Conservation (phyloP, 2,329 filamentous ascomycete species). For the Emericellopsis cladophorae region DNA sequence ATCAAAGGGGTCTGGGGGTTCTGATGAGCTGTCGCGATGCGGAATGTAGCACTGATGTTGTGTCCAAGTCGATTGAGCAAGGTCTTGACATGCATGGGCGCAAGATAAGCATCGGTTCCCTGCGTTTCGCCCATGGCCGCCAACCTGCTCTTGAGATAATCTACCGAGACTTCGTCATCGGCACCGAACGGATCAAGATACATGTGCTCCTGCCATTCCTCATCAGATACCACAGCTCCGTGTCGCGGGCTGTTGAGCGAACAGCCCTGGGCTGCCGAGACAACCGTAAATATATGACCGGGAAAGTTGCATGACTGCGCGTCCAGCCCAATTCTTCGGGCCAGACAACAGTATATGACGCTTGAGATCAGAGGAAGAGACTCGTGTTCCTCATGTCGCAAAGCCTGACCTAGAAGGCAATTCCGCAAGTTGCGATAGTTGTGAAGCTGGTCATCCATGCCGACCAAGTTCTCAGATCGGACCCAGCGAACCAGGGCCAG, state of each 20-base stretch:
- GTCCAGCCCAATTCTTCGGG: conserved; percentile 58
- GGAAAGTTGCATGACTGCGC: conserved; percentile 74
- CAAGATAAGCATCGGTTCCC: neutral
- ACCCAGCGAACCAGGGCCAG: conserved; percentile 58
- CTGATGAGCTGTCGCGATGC: conserved; percentile 14
- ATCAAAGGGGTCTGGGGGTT: conserved; percentile 13
- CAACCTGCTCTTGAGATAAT: conserved; percentile 2
- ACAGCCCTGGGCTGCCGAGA: conserved; percentile 37
- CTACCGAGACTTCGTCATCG: conserved; percentile 52
- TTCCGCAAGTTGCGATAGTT: conserved; percentile 75
- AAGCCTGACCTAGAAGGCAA: conserved; percentile 73
- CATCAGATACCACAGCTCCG: too few relatives aligned
- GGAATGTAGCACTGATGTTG: conserved; percentile 63
- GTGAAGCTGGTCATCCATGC: conserved; percentile 48
- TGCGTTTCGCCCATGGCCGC: neutral
- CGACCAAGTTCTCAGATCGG: conserved; percentile 53
- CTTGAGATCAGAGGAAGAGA: conserved; percentile 79
- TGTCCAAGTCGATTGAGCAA: conserved; percentile 21
- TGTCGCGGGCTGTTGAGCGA: too few relatives aligned
- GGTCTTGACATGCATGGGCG: neutral
- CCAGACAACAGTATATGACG: conserved; percentile 75
- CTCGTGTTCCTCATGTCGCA: conserved; percentile 60
- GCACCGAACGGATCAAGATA: conserved; percentile 75
- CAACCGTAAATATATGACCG: conserved; percentile 72
- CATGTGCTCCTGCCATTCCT: conserved; percentile 33